Evolutionary conservation across 1,284 basidiomycete species (phyloP), one percentile per base, ranked within the genome.

Genomic region (Schizophyllum amplum): DNA sequence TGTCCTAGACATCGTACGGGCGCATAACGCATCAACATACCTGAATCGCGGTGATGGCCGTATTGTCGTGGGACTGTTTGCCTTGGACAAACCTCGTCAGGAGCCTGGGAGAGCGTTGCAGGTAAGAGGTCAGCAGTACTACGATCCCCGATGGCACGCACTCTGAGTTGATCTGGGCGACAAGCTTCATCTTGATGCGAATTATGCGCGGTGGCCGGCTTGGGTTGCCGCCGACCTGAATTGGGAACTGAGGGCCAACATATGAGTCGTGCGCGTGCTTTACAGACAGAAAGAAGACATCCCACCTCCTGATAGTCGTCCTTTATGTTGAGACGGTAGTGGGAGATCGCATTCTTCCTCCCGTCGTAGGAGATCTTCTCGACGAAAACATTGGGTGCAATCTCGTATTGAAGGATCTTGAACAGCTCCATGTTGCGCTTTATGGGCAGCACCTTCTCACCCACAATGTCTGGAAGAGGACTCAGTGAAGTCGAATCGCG

Each of bases 121-220:
- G 53, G 33, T 52, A 57, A 59, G 52, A 47, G 47, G 13, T 62
- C n/a, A 17, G 57, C 15, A 54, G 50, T 13, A 33, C 5, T 5
- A 5, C 13, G 26, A 13, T n/a, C 26, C 52, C 15, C 51, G 7
- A 24, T 27, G 13, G 27, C 27, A 67, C 77, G 20, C 69, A 88
- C 88, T 87, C 84, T 0, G 89, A 85, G 64, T 89, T 89, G 57
- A 90, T 88, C 27, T 81, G 75, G 0, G 84, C 84, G 0, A 89
- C 88, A 13, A 6, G 13, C 13, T 33, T 13, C 5, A 33, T 33
- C 13, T 33, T 33, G 27, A 33, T 33, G 27, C 27, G 27, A 33
- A 6, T 5, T 5, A 33, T 13, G 27, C 27, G 27, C 27, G 27
- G 27, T 33, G 27, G 27, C 13, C 13, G 5, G 27, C 27, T 33